These are phyloP conservation scores for Microcera coccophila DNA, from an alignment of 2,329 filamentous ascomycete genomes.

Conservation along the genomic window DNA sequence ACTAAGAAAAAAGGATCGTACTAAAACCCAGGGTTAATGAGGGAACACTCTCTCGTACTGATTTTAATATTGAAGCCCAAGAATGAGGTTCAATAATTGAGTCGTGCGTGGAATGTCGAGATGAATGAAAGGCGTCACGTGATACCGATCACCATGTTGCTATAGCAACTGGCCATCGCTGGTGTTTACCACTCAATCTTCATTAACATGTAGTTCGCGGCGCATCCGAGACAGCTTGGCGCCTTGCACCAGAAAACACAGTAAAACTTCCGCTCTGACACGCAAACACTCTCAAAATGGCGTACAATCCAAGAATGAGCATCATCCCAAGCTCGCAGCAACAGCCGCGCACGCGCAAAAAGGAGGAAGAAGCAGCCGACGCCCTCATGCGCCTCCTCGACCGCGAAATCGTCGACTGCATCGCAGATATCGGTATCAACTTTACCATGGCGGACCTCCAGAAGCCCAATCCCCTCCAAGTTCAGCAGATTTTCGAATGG, in stretches of 20 bases:
- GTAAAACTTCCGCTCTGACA: background rate
- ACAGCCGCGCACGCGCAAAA: slow-evolving; percentile 48
- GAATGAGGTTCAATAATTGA: too few relatives aligned
- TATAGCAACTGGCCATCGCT: slow-evolving; percentile 22
- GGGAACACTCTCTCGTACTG: too few relatives aligned
- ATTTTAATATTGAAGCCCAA: too few relatives aligned
- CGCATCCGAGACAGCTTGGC: slow-evolving; percentile 4
- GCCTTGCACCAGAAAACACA: slow-evolving; percentile 1
- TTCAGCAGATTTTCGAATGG: slow-evolving; percentile 98
- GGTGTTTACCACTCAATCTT: slow-evolving; percentile 18
- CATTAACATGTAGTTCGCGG: slow-evolving; percentile 11
- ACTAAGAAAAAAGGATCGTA: too few relatives aligned
- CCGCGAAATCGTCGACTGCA: slow-evolving; percentile 90
- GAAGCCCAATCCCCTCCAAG: slow-evolving; percentile 89
- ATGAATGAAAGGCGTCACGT: slow-evolving; percentile 21
- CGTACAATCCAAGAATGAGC: slow-evolving; percentile 58
- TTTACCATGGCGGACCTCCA: slow-evolving; percentile 84
- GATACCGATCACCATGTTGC: slow-evolving; percentile 21
- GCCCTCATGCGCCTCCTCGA: slow-evolving; percentile 59
- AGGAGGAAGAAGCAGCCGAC: slow-evolving; percentile 58
- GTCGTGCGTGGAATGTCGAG: too few relatives aligned
- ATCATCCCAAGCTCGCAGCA: slow-evolving; percentile 54
- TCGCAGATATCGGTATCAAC: slow-evolving; percentile 90
- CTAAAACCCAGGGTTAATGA: too few relatives aligned
- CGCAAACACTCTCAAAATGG: slow-evolving; percentile 38